phyloP scores from a whole-genome alignment of 345 rosid genomes.

The Citrus inodora region DNA sequence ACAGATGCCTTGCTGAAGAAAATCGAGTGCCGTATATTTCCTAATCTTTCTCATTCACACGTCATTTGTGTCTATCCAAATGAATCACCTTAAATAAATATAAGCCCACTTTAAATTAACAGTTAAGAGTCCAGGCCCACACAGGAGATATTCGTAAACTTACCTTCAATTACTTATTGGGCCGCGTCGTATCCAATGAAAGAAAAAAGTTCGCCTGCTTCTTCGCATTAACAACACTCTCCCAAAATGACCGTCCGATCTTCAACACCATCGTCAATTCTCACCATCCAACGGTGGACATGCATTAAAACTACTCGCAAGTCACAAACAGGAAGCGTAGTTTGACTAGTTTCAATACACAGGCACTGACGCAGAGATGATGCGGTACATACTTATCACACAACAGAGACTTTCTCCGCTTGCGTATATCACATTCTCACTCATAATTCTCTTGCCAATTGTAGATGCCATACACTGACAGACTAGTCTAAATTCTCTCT shows the following conservation, averaged over 20 bases:
- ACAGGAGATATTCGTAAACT: neutral
- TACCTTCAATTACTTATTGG: neutral
- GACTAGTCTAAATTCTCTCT: neutral
- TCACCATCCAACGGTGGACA: slow-evolving; percentile 6
- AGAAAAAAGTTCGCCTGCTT: neutral
- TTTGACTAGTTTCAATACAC: no score
- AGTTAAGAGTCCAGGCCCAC: neutral
- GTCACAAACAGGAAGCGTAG: no score
- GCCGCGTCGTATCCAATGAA: neutral
- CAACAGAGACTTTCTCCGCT: neutral
- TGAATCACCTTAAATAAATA: neutral
- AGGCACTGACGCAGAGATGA: no score
- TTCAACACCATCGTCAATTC: neutral
- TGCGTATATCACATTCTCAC: neutral
- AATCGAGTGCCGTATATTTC: no score
- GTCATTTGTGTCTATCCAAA: neutral
- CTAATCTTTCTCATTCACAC: no score
- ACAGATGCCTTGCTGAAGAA: no score
- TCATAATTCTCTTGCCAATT: no score
- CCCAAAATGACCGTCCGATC: neutral
- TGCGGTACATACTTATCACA: no score
- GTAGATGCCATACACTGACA: no score
- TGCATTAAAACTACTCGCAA: neutral
- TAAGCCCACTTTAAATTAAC: neutral
- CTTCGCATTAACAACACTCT: neutral